Percentiles rank a stretch among this genome's conserved stretches.
Conservation (phyloP, 306 rosid genomes). For the Spatholobus suberectus region DNA sequence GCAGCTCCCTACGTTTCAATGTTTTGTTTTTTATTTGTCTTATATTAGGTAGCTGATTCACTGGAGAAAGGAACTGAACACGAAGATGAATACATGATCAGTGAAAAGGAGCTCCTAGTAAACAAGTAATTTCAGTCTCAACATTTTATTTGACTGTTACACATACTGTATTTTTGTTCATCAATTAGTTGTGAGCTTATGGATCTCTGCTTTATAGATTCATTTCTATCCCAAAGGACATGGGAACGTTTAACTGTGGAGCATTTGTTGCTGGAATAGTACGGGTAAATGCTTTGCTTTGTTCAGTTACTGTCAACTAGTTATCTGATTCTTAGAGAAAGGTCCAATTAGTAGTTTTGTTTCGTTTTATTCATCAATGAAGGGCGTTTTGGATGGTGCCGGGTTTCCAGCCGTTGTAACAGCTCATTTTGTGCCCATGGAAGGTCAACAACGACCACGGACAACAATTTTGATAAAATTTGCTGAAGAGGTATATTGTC, state of each 20-base stretch:
- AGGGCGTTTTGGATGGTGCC: slow-evolving; percentile 94
- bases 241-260: slow-evolving; percentile 98
- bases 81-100: slow-evolving; percentile 98
- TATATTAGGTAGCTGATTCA: slow-evolving; percentile 89
- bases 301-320: slow-evolving; percentile 11
- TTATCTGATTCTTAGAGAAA: slow-evolving; percentile 34
- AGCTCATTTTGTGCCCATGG: slow-evolving; percentile 98
- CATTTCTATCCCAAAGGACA: slow-evolving; percentile 97
- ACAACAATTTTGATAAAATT: slow-evolving; percentile 97
- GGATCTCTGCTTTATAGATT: slow-evolving; percentile 61
- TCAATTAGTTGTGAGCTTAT: slow-evolving; percentile 36
- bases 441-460: slow-evolving; percentile 94
- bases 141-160: neutral
- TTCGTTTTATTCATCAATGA: slow-evolving; percentile 40
- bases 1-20: slow-evolving; percentile 24
- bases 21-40: slow-evolving; percentile 8
- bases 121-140: slow-evolving; percentile 65
- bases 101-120: slow-evolving; percentile 98
- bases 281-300: slow-evolving; percentile 61
- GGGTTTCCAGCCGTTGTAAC: slow-evolving; percentile 99
- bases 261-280: slow-evolving; percentile 99
- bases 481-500: slow-evolving; percentile 77
- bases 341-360: slow-evolving; percentile 37
- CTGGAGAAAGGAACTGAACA: slow-evolving; percentile 99
- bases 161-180: slow-evolving; percentile 7